These are phyloP conservation scores for Rhinocladiella similis DNA, from an alignment of 2,329 filamentous ascomycete genomes.

Conservation along the genomic window DNA sequence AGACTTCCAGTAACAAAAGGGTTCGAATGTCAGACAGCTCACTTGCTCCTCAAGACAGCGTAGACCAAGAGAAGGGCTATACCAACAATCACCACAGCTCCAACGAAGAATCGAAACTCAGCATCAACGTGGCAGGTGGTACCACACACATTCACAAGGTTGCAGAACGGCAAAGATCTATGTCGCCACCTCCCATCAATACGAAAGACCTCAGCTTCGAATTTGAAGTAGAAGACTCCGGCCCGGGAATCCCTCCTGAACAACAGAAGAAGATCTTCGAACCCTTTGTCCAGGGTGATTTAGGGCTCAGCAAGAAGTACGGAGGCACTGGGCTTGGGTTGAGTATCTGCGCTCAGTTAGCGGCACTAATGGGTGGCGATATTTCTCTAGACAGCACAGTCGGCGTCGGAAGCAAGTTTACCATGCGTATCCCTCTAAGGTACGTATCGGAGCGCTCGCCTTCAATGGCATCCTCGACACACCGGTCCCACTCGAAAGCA, in stretches of 20 bases:
- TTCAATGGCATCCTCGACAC: slow-evolving; percentile 29
- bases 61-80: slow-evolving; percentile 17
- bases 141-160: slow-evolving; percentile 53
- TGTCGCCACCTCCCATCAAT: slow-evolving; percentile 60
- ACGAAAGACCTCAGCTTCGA: slow-evolving; percentile 74
- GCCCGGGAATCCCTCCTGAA: slow-evolving; percentile 76
- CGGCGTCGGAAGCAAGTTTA: slow-evolving; percentile 77
- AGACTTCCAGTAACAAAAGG: slow-evolving; percentile 26
- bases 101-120: slow-evolving; percentile 38
- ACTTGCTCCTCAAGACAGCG: slow-evolving; percentile 15
- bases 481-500: slow-evolving; percentile 23
- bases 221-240: slow-evolving; percentile 85
- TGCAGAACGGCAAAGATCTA: slow-evolving; percentile 55
- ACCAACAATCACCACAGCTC: slow-evolving; percentile 6
- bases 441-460: slow-evolving; percentile 68
- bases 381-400: slow-evolving; percentile 71
- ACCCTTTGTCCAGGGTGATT: slow-evolving; percentile 90
- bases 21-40: slow-evolving; percentile 30
- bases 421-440: slow-evolving; percentile 76
- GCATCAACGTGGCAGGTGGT: slow-evolving; percentile 63
- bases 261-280: slow-evolving; percentile 86
- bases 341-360: slow-evolving; percentile 86
- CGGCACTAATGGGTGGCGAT: slow-evolving; percentile 76
- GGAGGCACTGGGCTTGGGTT: slow-evolving; percentile 85
- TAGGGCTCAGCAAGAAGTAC: slow-evolving; percentile 84